Evolutionary conservation across 2,329 filamentous ascomycete genomes (phyloP).

Genomic region (Aspergillus clavatus): DNA sequence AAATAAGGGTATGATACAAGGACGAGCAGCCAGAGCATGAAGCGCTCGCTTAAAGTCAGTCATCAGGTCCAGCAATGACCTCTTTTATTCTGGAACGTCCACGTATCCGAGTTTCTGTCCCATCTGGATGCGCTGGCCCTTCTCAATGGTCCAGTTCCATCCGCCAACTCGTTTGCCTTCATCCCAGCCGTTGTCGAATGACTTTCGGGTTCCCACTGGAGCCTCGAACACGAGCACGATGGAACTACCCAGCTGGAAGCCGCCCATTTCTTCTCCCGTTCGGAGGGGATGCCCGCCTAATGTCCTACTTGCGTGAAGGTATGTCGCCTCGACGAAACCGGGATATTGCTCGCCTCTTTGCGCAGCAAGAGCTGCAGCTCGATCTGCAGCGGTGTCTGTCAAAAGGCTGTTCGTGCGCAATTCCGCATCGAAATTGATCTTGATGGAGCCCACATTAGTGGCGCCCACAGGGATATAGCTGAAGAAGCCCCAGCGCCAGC

Average conservation of each 20-base stretch:
- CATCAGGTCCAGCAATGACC: not conserved
- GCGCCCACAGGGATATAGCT: conserved; percentile 92
- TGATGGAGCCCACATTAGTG: conserved; percentile 95
- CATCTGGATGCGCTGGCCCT: conserved; percentile 83
- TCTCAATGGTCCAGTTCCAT: conserved; percentile 81
- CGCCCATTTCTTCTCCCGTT: conserved; percentile 94
- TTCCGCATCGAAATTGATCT: conserved; percentile 94
- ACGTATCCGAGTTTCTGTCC: conserved; percentile 80
- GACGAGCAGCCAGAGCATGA: not conserved
- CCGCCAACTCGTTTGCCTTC: conserved; percentile 58
- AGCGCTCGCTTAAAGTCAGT: not conserved
- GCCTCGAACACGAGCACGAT: conserved; percentile 96
- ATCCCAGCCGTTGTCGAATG: conserved; percentile 58
- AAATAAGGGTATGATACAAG: conserved; percentile 10
- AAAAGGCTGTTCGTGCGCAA: conserved; percentile 85
- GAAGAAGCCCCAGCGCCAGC: conserved; percentile 98
- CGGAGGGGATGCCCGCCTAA: conserved; percentile 78
- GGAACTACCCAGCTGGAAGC: conserved; percentile 91
- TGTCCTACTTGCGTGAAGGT: conserved; percentile 69
- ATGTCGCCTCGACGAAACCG: conserved; percentile 92
- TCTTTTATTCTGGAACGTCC: conserved; percentile 24
- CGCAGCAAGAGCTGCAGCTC: conserved; percentile 73
- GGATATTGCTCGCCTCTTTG: conserved; percentile 73
- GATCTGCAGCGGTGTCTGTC: conserved; percentile 87
- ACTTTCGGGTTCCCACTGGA: conserved; percentile 58